Conservation (phyloP, 345 rosid species). For the Populus davidiana region DNA sequence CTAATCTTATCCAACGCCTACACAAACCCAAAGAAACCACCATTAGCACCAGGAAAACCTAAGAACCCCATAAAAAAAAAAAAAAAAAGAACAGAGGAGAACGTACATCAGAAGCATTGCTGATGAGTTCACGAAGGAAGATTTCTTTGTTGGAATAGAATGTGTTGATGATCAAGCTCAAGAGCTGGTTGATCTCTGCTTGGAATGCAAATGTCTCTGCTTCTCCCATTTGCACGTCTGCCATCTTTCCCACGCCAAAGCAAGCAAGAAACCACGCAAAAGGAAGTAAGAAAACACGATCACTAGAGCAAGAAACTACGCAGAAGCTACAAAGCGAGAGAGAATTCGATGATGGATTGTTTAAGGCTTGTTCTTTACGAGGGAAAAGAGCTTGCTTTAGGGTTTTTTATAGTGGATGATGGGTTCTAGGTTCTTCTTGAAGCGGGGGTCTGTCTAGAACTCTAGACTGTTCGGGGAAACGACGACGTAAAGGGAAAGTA, state of each 20-base stretch:
- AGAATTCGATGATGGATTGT: too few relatives aligned
- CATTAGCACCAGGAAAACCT: background rate
- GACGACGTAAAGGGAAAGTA: conserved; percentile 19
- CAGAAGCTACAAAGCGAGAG: too few relatives aligned
- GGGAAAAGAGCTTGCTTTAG: too few relatives aligned
- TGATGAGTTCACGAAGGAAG: conserved; percentile 67
- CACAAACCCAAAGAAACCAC: background rate
- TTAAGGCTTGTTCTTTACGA: too few relatives aligned
- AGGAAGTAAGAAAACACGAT: too few relatives aligned
- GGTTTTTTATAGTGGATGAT: conserved; percentile 16
- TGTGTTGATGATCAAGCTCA: conserved; percentile 82
- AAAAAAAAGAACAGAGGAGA: too few relatives aligned
- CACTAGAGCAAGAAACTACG: too few relatives aligned
- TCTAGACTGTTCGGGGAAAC: conserved; percentile 48
- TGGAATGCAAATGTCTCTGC: conserved; percentile 91
- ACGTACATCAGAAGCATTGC: conserved; percentile 69
- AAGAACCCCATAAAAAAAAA: background rate
- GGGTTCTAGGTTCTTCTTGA: conserved; percentile 50
- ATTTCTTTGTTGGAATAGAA: conserved; percentile 95
- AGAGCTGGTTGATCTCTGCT: conserved; percentile 85
- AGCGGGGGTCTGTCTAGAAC: conserved; percentile 15
- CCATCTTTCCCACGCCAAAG: conserved; percentile 31
- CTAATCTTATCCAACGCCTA: conserved; percentile 86
- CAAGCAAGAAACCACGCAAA: background rate
- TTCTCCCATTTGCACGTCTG: conserved; percentile 70